phyloP scores from a whole-genome alignment of 495 filamentous ascomycete genomes.

The Penicillium manginii region DNA sequence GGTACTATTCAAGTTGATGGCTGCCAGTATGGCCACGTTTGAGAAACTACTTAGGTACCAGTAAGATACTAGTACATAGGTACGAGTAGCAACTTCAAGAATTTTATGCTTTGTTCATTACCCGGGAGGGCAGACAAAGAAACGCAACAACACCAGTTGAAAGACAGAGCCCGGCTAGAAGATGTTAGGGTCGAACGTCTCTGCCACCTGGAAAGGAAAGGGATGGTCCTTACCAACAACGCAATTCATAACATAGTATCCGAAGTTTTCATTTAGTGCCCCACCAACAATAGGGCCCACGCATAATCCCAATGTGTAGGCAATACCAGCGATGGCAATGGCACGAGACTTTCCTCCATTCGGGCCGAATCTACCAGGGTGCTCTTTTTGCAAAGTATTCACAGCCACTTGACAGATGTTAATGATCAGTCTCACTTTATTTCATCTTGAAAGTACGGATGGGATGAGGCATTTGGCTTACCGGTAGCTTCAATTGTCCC shows the following conservation, averaged over 20 bases:
- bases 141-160: no score
- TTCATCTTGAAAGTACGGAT: no score
- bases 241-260: slow-evolving; percentile 14
- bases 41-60: no score
- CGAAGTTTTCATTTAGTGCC: not conserved
- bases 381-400: slow-evolving; percentile 2
- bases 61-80: no score
- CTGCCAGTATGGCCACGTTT: no score
- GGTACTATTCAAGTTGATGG: no score
- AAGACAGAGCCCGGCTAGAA: no score
- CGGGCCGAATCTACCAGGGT: slow-evolving; percentile 7
- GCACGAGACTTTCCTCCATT: slow-evolving; percentile 2
- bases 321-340: slow-evolving; percentile 5
- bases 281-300: slow-evolving; percentile 9
- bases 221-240: slow-evolving; percentile 7
- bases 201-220: no score
- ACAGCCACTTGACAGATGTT: not conserved
- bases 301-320: slow-evolving; percentile 8
- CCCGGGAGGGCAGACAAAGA: no score
- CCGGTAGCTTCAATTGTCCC: slow-evolving; percentile 6
- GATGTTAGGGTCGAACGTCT: no score
- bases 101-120: no score
- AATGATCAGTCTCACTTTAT: not conserved
- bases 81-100: no score
- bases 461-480: not conserved